Evolutionary conservation across 2,329 filamentous ascomycete genomes (phyloP).

Genomic region (Neonectria punicea): DNA sequence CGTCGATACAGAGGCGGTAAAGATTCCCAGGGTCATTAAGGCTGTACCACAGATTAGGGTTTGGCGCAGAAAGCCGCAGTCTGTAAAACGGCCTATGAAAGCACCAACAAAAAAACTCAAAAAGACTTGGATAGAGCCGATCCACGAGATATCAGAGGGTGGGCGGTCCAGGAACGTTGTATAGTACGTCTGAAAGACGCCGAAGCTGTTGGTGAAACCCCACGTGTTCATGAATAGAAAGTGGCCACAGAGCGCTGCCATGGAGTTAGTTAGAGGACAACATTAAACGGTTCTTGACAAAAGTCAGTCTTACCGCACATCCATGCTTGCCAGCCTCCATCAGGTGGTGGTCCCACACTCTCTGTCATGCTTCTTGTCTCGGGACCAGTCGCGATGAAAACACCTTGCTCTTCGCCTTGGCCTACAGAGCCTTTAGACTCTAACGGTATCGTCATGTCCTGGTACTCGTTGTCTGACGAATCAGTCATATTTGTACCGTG

Average conservation of each 20-base stretch:
- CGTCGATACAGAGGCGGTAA: background rate
- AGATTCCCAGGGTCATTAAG: conserved; percentile 1
- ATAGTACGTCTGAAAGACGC: conserved; percentile 12
- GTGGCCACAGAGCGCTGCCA: background rate
- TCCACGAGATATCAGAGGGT: conserved; percentile 8
- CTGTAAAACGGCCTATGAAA: conserved; percentile 1
- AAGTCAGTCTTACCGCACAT: background rate
- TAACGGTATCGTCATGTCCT: background rate
- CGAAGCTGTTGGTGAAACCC: conserved; percentile 13
- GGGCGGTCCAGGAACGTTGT: background rate
- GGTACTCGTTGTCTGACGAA: background rate
- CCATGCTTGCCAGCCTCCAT: background rate
- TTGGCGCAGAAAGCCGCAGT: background rate
- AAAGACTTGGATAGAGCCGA: conserved; percentile 7
- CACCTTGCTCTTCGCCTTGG: background rate
- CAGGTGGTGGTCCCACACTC: background rate
- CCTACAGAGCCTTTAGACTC: background rate
- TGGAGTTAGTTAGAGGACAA: background rate
- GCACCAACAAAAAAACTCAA: conserved; percentile 5
- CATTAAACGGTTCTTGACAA: background rate
- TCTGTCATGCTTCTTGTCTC: background rate
- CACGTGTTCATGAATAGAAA: conserved; percentile 12
- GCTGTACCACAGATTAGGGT: background rate
- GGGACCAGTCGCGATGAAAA: background rate
- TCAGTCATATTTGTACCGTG: background rate